A percentile compares a stretch with the other conserved stretches of the same genome.
These are phyloP conservation scores for Albatrellus sp. DNA, from an alignment of 1,284 basidiomycete genomes.

Conservation along the genomic window DNA sequence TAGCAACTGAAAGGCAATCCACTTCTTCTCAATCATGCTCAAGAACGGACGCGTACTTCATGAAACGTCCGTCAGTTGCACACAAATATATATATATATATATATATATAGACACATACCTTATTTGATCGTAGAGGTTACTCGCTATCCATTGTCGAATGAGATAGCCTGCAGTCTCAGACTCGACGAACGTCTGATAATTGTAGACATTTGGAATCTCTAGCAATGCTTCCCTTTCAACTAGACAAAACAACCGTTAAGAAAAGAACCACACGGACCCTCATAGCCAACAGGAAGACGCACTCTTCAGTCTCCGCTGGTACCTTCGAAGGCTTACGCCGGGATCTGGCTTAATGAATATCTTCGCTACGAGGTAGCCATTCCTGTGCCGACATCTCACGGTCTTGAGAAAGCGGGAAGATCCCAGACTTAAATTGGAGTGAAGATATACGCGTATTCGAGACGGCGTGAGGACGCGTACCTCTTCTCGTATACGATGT, in stretches of 20 bases:
- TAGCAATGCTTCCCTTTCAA: conserved; percentile 73
- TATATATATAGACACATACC: no score
- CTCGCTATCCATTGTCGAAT: conserved; percentile 92
- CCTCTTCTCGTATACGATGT: conserved; percentile 88
- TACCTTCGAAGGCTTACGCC: conserved; percentile 49
- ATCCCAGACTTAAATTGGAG: conserved; percentile 49
- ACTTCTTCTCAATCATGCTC: conserved; percentile 88
- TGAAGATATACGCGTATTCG: conserved; percentile 1
- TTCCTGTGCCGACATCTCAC: conserved; percentile 67
- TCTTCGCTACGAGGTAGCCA: conserved; percentile 67
- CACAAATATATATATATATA: not conserved
- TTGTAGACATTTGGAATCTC: conserved; percentile 86
- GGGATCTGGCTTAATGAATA: conserved; percentile 72
- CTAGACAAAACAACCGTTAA: conserved; percentile 22
- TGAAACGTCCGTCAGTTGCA: not conserved
- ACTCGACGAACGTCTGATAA: conserved; percentile 88
- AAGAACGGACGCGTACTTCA: conserved; percentile 90
- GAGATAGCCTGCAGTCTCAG: conserved; percentile 92
- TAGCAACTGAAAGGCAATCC: conserved; percentile 93
- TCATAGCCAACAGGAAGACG: conserved; percentile 12
- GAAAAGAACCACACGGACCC: not conserved
- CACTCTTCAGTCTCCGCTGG: conserved; percentile 53
- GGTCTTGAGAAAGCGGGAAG: conserved; percentile 93
- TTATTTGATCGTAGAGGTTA: conserved; percentile 95
- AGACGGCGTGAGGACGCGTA: conserved; percentile 20